These are phyloP conservation scores for Endocarpon pusillum DNA, from an alignment of 495 filamentous ascomycete genomes.

Conservation along the genomic window DNA sequence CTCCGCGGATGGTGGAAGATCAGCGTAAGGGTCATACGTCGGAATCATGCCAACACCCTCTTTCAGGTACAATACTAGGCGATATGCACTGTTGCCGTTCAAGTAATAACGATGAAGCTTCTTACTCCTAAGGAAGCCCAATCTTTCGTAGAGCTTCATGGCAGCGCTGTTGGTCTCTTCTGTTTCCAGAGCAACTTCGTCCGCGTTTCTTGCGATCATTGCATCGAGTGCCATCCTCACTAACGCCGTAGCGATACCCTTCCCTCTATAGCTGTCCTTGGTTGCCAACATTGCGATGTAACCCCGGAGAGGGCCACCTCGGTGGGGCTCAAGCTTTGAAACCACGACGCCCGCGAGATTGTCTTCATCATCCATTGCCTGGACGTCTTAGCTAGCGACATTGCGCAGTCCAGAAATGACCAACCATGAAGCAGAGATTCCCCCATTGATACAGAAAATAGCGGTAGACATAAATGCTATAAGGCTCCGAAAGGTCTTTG, in stretches of 20 bases:
- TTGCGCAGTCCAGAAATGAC: slow-evolving; percentile 2
- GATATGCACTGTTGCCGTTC: slow-evolving; percentile 88
- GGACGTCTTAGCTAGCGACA: background rate
- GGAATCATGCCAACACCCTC: slow-evolving; percentile 30
- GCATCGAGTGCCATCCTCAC: slow-evolving; percentile 84
- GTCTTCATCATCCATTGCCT: slow-evolving; percentile 45
- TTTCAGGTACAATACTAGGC: slow-evolving; percentile 72
- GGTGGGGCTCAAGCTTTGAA: slow-evolving; percentile 83
- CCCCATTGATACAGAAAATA: slow-evolving; percentile 99
- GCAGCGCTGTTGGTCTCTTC: slow-evolving; percentile 88
- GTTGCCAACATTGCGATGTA: slow-evolving; percentile 99
- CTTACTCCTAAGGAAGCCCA: slow-evolving; percentile 89
- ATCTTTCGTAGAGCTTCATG: slow-evolving; percentile 81
- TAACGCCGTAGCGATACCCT: slow-evolving; percentile 79
- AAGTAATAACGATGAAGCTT: slow-evolving; percentile 90
- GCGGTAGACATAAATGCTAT: slow-evolving; percentile 98
- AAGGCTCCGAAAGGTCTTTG: slow-evolving; percentile 92
- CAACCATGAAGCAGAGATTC: slow-evolving; percentile 81
- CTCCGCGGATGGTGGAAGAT: slow-evolving; percentile 5
- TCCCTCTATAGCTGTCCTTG: slow-evolving; percentile 54
- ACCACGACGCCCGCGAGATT: slow-evolving; percentile 78
- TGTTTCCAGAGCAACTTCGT: slow-evolving; percentile 91
- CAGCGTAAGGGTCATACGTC: slow-evolving; percentile 24
- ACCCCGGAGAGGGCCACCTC: slow-evolving; percentile 63
- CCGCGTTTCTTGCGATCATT: slow-evolving; percentile 69